Percentiles rank a stretch among this genome's conserved stretches.
Conservation (phyloP, 1,139 yeast genomes). For the Suhomyces yuchorum region DNA sequence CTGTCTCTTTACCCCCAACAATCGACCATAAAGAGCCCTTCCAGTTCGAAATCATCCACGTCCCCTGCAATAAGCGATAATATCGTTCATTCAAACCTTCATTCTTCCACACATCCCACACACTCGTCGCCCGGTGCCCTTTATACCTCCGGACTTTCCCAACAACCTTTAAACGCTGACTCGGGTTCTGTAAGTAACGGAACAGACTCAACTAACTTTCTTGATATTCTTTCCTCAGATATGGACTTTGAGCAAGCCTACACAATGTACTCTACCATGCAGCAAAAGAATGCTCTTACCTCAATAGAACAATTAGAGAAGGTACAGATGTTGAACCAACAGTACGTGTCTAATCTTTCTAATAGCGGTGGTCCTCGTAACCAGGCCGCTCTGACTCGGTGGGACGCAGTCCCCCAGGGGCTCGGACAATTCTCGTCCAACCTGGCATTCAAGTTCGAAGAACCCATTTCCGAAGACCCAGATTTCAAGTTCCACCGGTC, state of each 20-base stretch:
- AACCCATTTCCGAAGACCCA: constrained; percentile 6
- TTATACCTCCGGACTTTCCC: not conserved
- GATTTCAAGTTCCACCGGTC: constrained; percentile 18
- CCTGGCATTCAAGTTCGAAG: constrained; percentile 9
- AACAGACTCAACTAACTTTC: constrained; percentile 9
- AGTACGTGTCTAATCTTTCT: constrained; percentile 19
- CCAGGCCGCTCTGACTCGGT: constrained; percentile 1
- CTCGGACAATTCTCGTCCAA: constrained; percentile 10
- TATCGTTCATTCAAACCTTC: not conserved
- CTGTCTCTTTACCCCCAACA: constrained; percentile 1
- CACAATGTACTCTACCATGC: constrained; percentile 42
- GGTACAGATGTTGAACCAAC: constrained; percentile 39
- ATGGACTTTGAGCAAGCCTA: constrained; percentile 55
- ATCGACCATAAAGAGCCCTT: not conserved
- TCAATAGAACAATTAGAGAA: constrained; percentile 44
- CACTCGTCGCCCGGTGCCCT: not conserved
- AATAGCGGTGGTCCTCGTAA: not conserved
- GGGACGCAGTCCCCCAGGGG: constrained; percentile 6
- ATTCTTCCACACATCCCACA: not conserved
- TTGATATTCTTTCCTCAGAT: constrained; percentile 28
- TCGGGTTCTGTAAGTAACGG: not conserved
- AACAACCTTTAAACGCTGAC: not conserved
- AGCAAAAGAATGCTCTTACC: constrained; percentile 40
- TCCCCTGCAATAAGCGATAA: not conserved
- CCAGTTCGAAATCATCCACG: not conserved